phyloP scores from a whole-genome alignment of 805 yeast species.

The Nakazawaea ishiwadae region DNA sequence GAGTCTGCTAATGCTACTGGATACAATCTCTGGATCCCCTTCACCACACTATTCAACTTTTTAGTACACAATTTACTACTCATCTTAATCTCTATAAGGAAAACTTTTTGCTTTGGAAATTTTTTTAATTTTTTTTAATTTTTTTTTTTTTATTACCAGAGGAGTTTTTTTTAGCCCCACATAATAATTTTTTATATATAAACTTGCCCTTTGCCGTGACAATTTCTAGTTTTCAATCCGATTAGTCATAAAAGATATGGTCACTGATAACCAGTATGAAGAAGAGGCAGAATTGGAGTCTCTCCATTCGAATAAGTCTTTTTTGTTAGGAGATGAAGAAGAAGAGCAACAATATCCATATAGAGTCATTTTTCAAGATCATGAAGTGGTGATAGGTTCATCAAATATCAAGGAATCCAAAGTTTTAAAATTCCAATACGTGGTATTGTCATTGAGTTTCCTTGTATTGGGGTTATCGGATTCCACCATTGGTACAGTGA shows the following conservation, averaged over 20 bases:
- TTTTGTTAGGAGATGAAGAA: neutral
- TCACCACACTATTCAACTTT: constrained; percentile 39
- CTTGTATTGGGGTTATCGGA: constrained; percentile 52
- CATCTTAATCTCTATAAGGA: constrained; percentile 2
- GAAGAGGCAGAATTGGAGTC: constrained; percentile 5
- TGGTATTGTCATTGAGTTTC: constrained; percentile 34
- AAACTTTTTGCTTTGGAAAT: too few species aligned
- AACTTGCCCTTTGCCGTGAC: neutral
- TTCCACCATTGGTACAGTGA: constrained; percentile 55
- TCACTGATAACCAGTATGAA: too few species aligned
- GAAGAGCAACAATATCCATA: constrained; percentile 5
- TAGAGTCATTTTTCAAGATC: constrained; percentile 16
- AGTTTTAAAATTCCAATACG: constrained; percentile 38
- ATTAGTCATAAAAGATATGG: neutral
- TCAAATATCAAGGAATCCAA: constrained; percentile 33
- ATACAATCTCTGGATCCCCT: constrained; percentile 64
- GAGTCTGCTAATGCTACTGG: constrained; percentile 80
- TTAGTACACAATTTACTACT: constrained; percentile 3
- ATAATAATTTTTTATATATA: too few species aligned
- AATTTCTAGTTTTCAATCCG: too few species aligned
- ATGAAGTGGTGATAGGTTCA: constrained; percentile 29
- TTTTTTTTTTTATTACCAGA: too few species aligned
- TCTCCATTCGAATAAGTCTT: neutral
- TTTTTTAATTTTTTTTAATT: too few species aligned
- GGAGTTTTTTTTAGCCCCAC: too few species aligned